Evolutionary conservation across 2,329 filamentous ascomycete genomes (phyloP), one percentile per base, ranked within the genome.

Genomic region (Stenocarpella maydis): DNA sequence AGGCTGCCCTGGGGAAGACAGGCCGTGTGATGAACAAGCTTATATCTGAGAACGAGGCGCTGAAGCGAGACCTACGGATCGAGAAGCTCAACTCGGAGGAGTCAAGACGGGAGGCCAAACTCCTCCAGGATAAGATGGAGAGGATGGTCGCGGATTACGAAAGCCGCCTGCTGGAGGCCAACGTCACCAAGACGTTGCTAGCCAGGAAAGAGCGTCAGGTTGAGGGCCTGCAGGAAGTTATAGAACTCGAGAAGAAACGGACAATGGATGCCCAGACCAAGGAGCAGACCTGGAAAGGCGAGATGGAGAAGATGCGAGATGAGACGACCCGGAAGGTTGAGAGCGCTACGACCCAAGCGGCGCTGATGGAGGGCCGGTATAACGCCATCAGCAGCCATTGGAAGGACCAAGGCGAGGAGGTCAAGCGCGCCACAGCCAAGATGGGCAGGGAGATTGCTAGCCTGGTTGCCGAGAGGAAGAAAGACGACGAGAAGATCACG

Each of bases 21-120:
- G 91, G 91, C 10, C 85, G 91, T 41, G 91, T 94, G 65, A 95
- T 96, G 78, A 93, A 96, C 80, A 89, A 90, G 76, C 86, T 96
- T 66, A 92, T 94, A 76, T 90, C 90, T 65, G 92, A 95, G 77
- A 94, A 94, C 74, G 92, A 95, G 76, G 86, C 90, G 49, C 83
- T 95, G 54, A 92, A 92, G 74, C 87, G 92, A 65, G 92, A 95
- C 72, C 83, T 92, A 69, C 85, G 91, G 75, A 87, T 91, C 68
- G 90, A 92, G 78, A 83, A 84, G 24, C 77, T 91, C 67, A 86
- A 86, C 54, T 86, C 90, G 53, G 91, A 94, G 69, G 92, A 94
- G 75, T 86, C 91, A n/a, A 88, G 88, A 74, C 88, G 92, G 76
- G 86, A 88, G 5, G 86, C 91, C 14, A 88, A 88, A 71, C 84